phyloP scores from a whole-genome alignment of 495 filamentous ascomycete genomes.

The Aspergillus egyptiacus region DNA sequence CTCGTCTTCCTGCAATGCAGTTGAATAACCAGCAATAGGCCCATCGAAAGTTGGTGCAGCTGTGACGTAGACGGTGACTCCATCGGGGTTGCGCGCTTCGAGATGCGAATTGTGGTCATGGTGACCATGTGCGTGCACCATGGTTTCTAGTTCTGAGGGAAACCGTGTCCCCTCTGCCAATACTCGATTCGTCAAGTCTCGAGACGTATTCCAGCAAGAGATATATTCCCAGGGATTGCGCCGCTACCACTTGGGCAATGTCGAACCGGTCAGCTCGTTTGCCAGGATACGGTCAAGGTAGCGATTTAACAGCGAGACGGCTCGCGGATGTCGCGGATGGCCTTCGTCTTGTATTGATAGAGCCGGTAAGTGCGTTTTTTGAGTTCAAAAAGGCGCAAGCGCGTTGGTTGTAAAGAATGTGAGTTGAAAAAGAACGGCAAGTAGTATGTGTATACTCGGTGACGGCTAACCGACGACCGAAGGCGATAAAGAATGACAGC shows the following conservation, averaged over 20 bases:
- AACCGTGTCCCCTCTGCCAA: neutral
- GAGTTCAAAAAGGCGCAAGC: constrained; percentile 14
- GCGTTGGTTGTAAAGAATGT: constrained; percentile 24
- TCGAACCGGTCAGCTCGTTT: neutral
- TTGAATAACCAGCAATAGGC: constrained; percentile 50
- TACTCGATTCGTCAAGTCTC: neutral
- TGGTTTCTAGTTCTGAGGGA: constrained; percentile 7
- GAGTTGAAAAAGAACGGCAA: constrained; percentile 16
- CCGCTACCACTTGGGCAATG: neutral
- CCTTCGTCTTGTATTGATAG: neutral
- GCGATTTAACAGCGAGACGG: neutral
- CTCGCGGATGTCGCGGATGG: neutral
- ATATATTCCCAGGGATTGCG: neutral
- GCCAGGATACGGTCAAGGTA: neutral
- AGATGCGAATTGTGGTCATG: constrained; percentile 26
- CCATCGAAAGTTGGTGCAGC: constrained; percentile 50
- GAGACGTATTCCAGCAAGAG: neutral
- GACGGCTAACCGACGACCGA: constrained; percentile 16
- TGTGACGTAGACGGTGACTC: constrained; percentile 49
- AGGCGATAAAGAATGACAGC: constrained; percentile 35
- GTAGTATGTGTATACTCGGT: constrained; percentile 10
- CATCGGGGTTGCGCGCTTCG: constrained; percentile 17
- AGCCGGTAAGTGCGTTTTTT: constrained; percentile 10
- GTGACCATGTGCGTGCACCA: constrained; percentile 24
- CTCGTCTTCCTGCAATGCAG: constrained; percentile 20